Evolutionary conservation across 2,329 filamentous ascomycete species (phyloP), one percentile per base, ranked within the genome.

Genomic region (Aspergillus sp.): DNA sequence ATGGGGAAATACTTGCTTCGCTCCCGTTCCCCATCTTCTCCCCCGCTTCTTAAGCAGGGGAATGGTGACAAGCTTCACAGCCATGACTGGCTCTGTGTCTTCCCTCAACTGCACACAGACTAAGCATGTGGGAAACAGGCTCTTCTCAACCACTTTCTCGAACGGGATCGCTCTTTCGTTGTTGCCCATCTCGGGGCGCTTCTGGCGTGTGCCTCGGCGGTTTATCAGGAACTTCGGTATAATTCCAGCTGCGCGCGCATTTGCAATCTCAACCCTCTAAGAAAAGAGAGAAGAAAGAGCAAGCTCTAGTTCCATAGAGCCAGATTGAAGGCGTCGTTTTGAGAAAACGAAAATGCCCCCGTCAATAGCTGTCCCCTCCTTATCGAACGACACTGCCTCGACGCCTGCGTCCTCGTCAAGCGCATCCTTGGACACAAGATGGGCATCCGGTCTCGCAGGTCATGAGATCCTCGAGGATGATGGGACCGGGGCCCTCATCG

Each of bases 401-500:
- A 63, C 57, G 39, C 67, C 68, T n/a, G 70, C 71, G 3, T 66
- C 72, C 19, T 65, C 66, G 13, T 69, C 69, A 32, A 71, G 67
- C 38, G 63, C 66, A 25, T 77, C 75, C 21, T 60, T 74, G 39
- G 68, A 73, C 57, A 74, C 74, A 8, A 57, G 66, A 42, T 58
- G 64, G 58, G 66, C 66, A 8, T 63, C 62, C 13, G 66, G 66
- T 11, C 61, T 73, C 32, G 64, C 65, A 38, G 54, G 61, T 27
- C 66, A 66, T 42, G 63, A 64, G 48, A 60, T 71, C 25, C 66
- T 75, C 4, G 66, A 73, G 42, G 67, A 70, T 8, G 68, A 73
- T 51, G 70, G 68, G 11, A 69, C 69, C 17, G 71, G 73, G 15
- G 58, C 70, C 61, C 60, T 76, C 61, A 52, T 76, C 62, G 62